phyloP scores from a whole-genome alignment of 805 yeast genomes.

The Metahyphopichia silvanorum region DNA sequence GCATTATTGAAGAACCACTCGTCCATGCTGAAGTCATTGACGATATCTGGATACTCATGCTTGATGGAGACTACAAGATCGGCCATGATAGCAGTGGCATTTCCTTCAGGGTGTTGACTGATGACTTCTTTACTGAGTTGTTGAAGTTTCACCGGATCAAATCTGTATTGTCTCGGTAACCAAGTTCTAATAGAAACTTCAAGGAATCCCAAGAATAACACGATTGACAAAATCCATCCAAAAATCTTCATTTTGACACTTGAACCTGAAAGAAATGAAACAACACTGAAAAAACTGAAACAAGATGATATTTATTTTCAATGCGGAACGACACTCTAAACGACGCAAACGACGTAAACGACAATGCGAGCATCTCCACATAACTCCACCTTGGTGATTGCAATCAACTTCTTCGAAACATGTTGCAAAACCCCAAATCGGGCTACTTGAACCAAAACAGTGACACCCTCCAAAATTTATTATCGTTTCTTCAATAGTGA shows the following conservation, averaged over 20 bases:
- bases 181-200: constrained; percentile 50
- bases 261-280: too few relatives aligned
- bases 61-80: constrained; percentile 60
- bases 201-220: constrained; percentile 27
- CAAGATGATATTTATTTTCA: too few relatives aligned
- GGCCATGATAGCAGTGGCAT: constrained; percentile 59
- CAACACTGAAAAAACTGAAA: too few relatives aligned
- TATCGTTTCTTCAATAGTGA: too few relatives aligned
- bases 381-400: too few relatives aligned
- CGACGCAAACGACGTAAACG: too few relatives aligned
- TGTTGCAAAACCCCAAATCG: too few relatives aligned
- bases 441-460: too few relatives aligned
- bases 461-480: too few relatives aligned
- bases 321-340: too few relatives aligned
- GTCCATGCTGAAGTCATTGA: constrained; percentile 68
- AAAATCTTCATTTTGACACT: constrained; percentile 15
- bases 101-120: constrained; percentile 49
- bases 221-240: constrained; percentile 11
- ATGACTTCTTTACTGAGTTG: constrained; percentile 55
- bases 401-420: too few relatives aligned
- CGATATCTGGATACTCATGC: constrained; percentile 64
- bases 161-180: constrained; percentile 69
- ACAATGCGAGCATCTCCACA: too few relatives aligned
- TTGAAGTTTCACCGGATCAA: constrained; percentile 64
- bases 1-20: constrained; percentile 98